These are phyloP conservation scores for Populus hybrid DNA, from an alignment of 441 rosid genomes.

Conservation along the genomic window DNA sequence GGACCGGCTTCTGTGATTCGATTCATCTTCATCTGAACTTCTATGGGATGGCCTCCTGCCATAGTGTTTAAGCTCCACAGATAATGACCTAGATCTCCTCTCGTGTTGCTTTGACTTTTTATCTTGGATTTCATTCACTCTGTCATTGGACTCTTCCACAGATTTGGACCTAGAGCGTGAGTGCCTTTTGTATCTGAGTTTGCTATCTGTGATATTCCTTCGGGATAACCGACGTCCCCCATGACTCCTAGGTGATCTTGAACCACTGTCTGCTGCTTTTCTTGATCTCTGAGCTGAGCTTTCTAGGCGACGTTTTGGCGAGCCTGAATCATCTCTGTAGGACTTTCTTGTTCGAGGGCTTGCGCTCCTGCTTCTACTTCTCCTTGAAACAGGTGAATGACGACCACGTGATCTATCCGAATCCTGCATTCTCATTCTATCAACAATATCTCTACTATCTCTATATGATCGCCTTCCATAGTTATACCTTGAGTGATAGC, in stretches of 20 bases:
- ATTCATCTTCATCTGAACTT: constrained; percentile 45
- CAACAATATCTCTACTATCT: constrained; percentile 52
- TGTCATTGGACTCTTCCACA: constrained; percentile 46
- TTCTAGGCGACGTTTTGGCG: constrained; percentile 52
- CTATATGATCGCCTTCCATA: constrained; percentile 54
- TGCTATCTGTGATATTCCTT: constrained; percentile 46
- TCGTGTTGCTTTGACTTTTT: constrained; percentile 40
- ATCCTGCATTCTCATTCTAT: constrained; percentile 49
- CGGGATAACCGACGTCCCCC: constrained; percentile 56
- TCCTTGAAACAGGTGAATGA: constrained; percentile 58
- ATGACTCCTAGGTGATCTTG: constrained; percentile 66
- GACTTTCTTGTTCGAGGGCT: constrained; percentile 68
- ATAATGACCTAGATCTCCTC: constrained; percentile 58
- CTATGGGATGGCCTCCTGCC: constrained; percentile 36
- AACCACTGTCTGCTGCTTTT: constrained; percentile 51
- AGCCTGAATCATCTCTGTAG: constrained; percentile 46
- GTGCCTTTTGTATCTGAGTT: constrained; percentile 42
- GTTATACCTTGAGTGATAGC: constrained; percentile 54
- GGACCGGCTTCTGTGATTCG: constrained; percentile 47
- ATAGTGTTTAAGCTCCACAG: constrained; percentile 44
- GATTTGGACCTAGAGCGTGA: constrained; percentile 72
- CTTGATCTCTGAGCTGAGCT: constrained; percentile 50
- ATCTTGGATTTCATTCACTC: constrained; percentile 36
- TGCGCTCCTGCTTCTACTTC: constrained; percentile 65
- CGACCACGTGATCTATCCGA: constrained; percentile 51